These are phyloP conservation scores for Nicotiana undulata DNA, from an alignment of 257 asterid species.

Conservation along the genomic window DNA sequence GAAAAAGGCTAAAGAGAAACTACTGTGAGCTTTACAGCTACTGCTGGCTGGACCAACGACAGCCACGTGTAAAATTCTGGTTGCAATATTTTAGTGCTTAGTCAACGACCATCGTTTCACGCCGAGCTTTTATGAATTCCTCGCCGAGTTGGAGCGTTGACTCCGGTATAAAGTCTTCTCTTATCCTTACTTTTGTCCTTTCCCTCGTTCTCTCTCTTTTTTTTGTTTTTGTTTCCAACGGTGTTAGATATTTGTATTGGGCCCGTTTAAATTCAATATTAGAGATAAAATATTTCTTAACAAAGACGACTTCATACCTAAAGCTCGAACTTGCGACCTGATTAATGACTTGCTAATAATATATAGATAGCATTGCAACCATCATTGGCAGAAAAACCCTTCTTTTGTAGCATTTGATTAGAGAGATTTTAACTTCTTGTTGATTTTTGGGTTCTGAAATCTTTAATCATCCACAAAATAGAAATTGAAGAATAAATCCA, in stretches of 20 bases:
- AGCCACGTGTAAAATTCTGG: slow-evolving; percentile 22
- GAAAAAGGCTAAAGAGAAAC: background rate
- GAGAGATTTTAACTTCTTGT: background rate
- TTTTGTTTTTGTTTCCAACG: too few species aligned
- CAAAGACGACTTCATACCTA: accelerated
- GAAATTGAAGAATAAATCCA: background rate
- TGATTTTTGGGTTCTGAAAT: background rate
- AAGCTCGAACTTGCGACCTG: accelerated
- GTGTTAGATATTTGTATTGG: too few species aligned
- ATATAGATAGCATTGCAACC: background rate
- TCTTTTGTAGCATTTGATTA: background rate
- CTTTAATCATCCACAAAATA: background rate
- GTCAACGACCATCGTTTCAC: slow-evolving; percentile 36
- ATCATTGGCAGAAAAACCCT: background rate
- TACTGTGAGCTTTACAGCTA: slow-evolving; percentile 4
- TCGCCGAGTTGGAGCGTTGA: background rate
- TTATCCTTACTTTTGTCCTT: background rate
- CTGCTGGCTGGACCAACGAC: background rate
- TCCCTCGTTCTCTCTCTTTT: too few species aligned
- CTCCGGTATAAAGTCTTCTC: background rate
- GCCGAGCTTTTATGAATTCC: slow-evolving; percentile 12
- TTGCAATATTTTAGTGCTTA: background rate
- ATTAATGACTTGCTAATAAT: background rate
- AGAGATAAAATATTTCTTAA: too few species aligned
- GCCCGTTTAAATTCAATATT: too few species aligned